These are phyloP conservation scores for Fonsecaea nubica DNA, from an alignment of 2,329 filamentous ascomycete genomes.

Conservation along the genomic window DNA sequence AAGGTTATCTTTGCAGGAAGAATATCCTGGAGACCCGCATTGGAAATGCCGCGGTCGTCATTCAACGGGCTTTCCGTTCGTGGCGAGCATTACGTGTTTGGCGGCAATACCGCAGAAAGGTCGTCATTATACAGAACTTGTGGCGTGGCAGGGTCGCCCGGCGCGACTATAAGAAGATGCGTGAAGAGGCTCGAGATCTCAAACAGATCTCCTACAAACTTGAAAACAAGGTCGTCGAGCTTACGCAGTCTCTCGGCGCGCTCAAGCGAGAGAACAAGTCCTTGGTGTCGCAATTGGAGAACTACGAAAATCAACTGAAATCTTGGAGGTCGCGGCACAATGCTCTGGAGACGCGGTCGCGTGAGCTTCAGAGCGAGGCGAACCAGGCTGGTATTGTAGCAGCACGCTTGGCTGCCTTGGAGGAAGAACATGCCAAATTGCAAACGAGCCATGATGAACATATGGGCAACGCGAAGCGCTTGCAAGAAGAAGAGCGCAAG, in stretches of 20 bases:
- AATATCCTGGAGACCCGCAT: conserved; percentile 92
- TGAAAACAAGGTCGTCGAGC: conserved; percentile 98
- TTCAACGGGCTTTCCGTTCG: conserved; percentile 88
- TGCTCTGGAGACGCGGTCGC: conserved; percentile 83
- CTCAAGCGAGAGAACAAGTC: conserved; percentile 95
- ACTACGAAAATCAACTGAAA: conserved; percentile 94
- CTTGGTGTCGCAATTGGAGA: conserved; percentile 85
- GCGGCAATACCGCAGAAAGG: conserved; percentile 87
- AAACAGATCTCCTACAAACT: conserved; percentile 99
- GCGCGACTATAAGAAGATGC: conserved; percentile 83
- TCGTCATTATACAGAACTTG: conserved; percentile 86
- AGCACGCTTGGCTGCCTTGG: conserved; percentile 86
- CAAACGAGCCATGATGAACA: conserved; percentile 91
- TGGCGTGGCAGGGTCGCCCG: conserved; percentile 87
- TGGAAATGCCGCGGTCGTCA: conserved; percentile 87
- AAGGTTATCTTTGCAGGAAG: conserved; percentile 88
- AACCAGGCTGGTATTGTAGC: conserved; percentile 97
- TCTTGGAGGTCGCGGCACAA: conserved; percentile 95
- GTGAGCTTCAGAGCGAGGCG: conserved; percentile 93
- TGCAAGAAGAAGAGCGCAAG: conserved; percentile 91
- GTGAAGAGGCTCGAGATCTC: conserved; percentile 95
- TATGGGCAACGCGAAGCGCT: conserved; percentile 83
- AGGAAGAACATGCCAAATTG: conserved; percentile 92
- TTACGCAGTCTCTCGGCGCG: conserved; percentile 89
- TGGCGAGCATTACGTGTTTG: conserved; percentile 78